Base-by-base conservation (phyloP, 371 early-diverging fungal genomes). In the Vairimorpha necatrix region DNA sequence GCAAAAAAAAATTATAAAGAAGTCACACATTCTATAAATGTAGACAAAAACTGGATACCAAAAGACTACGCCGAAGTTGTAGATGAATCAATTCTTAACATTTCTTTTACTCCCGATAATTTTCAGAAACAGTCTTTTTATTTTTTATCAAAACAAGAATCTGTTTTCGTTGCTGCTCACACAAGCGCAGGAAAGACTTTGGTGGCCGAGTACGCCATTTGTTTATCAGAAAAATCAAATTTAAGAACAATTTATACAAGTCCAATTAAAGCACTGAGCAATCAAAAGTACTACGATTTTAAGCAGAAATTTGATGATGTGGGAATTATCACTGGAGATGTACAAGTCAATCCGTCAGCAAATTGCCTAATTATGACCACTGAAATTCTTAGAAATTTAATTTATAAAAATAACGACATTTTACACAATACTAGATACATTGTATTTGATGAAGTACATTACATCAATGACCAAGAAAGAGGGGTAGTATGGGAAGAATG, bases 401-500 rank as follows among this genome's bases (percentile, higher is more conserved):
- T 98, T 13, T 98, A 98, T 83, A 89, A 92, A 56, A 94, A 95
- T 34, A 93, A 94, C 7, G 94, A 94, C 85, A 82, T 96, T 54
- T 90, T 98, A 68, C 90, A 94, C 47, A 94, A 95, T 79, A 94
- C 95, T 2, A 96, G 95, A 84, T 98, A 93, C 90, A 96, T 98
- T 22, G 92, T 97, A 61, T 96, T 98, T 87, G 99, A 98, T 84
- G 99, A 98, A 86, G 93, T 95, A 20, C 99, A 98, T 82, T 98
- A 98, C 85, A 89, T 98, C 34, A 96, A 95, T 78, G 97, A 98
- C 84, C 68, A 88, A n/a, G 76, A 92, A 88, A 89, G 97, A 76
- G 99, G 99, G 68, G 96, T 97, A 1, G 97, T 97, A 7, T 98
- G 99, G 99, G 99, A 98, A 86, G 99, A 98, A 84, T 94, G 94